A percentile compares a stretch with the other conserved stretches of the same genome.
phyloP scores from a whole-genome alignment of 2,329 filamentous ascomycete species.

The Pseudocercospora fijiensis region DNA sequence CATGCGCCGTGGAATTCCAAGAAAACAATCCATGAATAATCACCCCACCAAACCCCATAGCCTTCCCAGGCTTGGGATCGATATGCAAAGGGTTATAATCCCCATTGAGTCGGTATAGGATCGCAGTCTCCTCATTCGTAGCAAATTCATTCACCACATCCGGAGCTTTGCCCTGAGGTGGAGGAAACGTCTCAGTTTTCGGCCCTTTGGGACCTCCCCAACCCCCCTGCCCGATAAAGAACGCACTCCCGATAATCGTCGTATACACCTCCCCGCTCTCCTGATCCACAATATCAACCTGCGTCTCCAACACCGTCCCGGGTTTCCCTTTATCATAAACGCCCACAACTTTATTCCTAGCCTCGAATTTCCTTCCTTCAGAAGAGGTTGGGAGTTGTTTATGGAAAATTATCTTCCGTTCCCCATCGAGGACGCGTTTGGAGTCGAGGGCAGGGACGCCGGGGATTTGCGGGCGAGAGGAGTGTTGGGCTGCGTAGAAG shows the following conservation, averaged over 20 bases:
- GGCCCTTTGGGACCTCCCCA: constrained; percentile 91
- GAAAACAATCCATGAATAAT: constrained; percentile 89
- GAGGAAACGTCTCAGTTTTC: constrained; percentile 72
- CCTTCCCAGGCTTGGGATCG: constrained; percentile 70
- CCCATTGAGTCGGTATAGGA: constrained; percentile 80
- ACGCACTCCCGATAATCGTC: constrained; percentile 66
- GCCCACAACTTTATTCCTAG: constrained; percentile 73
- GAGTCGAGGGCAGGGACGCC: constrained; percentile 74
- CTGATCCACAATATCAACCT: constrained; percentile 72
- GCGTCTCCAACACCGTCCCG: constrained; percentile 71
- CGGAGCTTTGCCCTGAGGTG: constrained; percentile 68
- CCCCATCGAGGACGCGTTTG: constrained; percentile 75
- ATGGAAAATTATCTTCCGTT: constrained; percentile 69
- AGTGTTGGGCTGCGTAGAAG: constrained; percentile 69
- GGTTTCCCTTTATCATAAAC: constrained; percentile 89
- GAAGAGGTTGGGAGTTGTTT: constrained; percentile 73
- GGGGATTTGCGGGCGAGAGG: constrained; percentile 58
- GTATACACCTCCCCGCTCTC: constrained; percentile 68
- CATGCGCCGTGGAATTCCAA: constrained; percentile 67
- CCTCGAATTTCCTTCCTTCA: constrained; percentile 70
- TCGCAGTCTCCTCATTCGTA: constrained; percentile 69
- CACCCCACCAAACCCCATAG: constrained; percentile 87
- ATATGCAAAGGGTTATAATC: constrained; percentile 95
- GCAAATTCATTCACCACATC: constrained; percentile 70
- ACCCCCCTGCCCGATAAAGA: constrained; percentile 75